phyloP scores from a whole-genome alignment of 2,329 filamentous ascomycete genomes.

The Neopestalotiopsis clavispora region DNA sequence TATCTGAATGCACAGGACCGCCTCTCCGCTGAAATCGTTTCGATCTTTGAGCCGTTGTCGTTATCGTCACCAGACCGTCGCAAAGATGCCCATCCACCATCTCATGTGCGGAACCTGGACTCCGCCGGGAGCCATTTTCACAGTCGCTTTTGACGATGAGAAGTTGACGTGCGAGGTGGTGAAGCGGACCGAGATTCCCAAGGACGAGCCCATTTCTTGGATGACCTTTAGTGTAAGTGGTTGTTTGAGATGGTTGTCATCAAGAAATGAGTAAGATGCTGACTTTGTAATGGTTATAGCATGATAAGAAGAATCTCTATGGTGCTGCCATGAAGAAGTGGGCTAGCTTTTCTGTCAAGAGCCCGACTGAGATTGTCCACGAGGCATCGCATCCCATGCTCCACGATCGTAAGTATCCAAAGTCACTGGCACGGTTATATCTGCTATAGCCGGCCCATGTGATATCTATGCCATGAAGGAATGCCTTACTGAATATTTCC shows the following conservation, averaged over 20 bases:
- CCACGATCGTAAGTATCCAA: slow-evolving; percentile 67
- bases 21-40: slow-evolving; percentile 8
- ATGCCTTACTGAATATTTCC: slow-evolving; percentile 19
- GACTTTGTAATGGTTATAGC: slow-evolving; percentile 51
- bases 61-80: slow-evolving; percentile 27
- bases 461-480: background rate
- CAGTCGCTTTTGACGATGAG: slow-evolving; percentile 86
- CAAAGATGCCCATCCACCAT: slow-evolving; percentile 77
- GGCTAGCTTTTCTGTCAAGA: slow-evolving; percentile 79
- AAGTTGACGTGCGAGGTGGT: slow-evolving; percentile 74
- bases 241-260: background rate
- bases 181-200: slow-evolving; percentile 80
- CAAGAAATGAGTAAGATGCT: background rate
- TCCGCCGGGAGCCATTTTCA: slow-evolving; percentile 87
- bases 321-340: slow-evolving; percentile 94
- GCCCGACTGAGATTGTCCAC: slow-evolving; percentile 77
- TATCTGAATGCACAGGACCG: slow-evolving; percentile 11
- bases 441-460: background rate
- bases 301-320: slow-evolving; percentile 83
- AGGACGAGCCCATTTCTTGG: slow-evolving; percentile 90
- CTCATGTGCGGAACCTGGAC: slow-evolving; percentile 94
- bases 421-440: slow-evolving; percentile 4
- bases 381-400: slow-evolving; percentile 76
- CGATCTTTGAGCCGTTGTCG: slow-evolving; percentile 7
- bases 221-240: slow-evolving; percentile 84